Evolutionary conservation across 2,329 filamentous ascomycete species (phyloP), one percentile per base, ranked within the genome.

Genomic region (Ophiocordyceps camponoti-leonardi): DNA sequence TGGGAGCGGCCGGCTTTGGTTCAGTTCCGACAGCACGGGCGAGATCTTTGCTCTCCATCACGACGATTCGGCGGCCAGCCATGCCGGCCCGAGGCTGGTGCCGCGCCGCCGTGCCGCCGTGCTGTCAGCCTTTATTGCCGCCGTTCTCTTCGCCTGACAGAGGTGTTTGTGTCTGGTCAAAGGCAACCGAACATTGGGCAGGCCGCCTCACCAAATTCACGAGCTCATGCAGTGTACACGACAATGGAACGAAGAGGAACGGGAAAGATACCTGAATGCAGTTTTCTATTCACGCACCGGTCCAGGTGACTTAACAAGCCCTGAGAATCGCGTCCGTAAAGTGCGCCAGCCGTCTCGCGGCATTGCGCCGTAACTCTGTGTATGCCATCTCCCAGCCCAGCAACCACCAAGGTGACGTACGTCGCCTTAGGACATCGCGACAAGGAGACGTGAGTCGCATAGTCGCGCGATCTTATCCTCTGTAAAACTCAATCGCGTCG

Each of bases 21-120:
- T 82, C 64, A 73, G 66, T 47, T 77, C 71, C 5, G 80, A 83
- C 56, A 57, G 66, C 14, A 79, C 77, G 0, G 80, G 79, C 6
- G 79, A 84, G 64, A 70, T 84, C 40, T 83, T 73, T 52, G 70
- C 82, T 5, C 54, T 77, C 45, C 54, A 58, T n/a, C 44, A 49
- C 22, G 41, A 26, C 18, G 45, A 46, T 41, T 46, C 50, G 16
- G 44, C 42, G 6, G 48, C 46, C 23, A 49, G 46, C 22, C 10
- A 26, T 13, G 20, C 20, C 13, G 14, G 13, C 7, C 22, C 20
- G 14, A 14, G 11, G 11, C 22, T 26, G 16, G 16, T n/a, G 35
- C 18, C 35, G 16, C 16, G 35, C 6, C 16, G 35, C n/a, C 6
- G 4, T 2, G 35, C 35, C 35, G 23, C 23, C 23, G n/a, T 37